Base-by-base conservation (phyloP, 1,284 basidiomycete genomes). In the Fomitopsis betulina region DNA sequence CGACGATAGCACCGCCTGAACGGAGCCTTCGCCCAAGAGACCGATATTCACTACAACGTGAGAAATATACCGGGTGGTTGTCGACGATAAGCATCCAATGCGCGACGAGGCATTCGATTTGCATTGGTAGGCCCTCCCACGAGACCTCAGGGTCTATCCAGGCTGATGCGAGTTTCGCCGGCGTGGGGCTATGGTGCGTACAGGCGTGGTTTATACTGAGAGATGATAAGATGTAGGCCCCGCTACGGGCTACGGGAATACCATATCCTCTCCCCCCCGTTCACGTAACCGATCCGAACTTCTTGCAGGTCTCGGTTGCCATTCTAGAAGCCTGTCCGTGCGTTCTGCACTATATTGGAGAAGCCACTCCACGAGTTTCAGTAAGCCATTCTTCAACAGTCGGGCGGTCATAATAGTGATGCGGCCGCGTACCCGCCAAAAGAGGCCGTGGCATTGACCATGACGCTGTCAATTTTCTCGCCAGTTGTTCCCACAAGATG, bases 401-500 rank as follows among this genome's bases (percentile, higher is more conserved):
- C 5, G 49, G 49, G 49, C 6, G 3, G n/a, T 19, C 12, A 9
- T 8, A 51, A 17, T 51, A 51, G 32, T 32, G 30, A 19, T 35
- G 25, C 27, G 35, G 5, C 25, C 27, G 45, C 25, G 23, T n/a
- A 30, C 25, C 45, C 45, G 25, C 25, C 13, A 25, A 17, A 5
- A 30, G 10, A 15, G 45, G 13, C 13, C 23, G 27, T 17, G 2
- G 45, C 12, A 30, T 17, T 30, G 19, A 17, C n/a, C 5, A 19
- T 37, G 21, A 15, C 21, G 35, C 53, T 23, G 23, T 54, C 27
- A 85, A 66, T 84, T 84, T 70, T 86, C 84, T 61, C 84, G 76
- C 85, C 84, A 86, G 63, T 84, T 80, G 62, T 85, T 76, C 1
- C 77, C 77, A 62, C 84, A 86, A 3, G 75, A 69, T 13, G 81